Evolutionary conservation across 768 basidiomycete species (phyloP).

Genomic region (Leccinum boreale): DNA sequence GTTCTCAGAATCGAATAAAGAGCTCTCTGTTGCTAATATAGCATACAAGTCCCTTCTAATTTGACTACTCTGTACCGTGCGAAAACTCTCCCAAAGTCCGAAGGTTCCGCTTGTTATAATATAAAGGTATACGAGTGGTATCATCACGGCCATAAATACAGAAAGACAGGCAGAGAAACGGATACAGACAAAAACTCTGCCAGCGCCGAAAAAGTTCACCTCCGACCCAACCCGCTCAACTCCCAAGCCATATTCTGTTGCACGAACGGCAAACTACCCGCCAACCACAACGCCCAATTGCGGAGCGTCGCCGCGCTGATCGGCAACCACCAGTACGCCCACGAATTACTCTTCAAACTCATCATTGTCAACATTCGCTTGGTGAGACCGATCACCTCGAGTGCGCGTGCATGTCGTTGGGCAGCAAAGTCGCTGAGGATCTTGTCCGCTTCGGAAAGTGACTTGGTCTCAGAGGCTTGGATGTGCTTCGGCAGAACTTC

Average conservation of each 20-base stretch:
- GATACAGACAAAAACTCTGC: neutral
- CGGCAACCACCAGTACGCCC: conserved; percentile 28
- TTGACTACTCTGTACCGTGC: no score
- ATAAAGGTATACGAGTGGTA: no score
- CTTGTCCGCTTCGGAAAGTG: neutral
- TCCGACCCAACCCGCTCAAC: conserved; percentile 26
- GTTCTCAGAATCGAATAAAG: no score
- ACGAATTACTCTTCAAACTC: conserved; percentile 12
- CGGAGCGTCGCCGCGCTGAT: conserved; percentile 12
- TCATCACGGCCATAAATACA: neutral
- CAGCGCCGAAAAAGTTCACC: conserved; percentile 1
- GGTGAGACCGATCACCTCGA: neutral
- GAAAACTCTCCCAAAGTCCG: no score
- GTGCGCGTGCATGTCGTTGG: neutral
- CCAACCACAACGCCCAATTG: neutral
- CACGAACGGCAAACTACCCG: conserved; percentile 20
- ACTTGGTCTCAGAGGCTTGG: neutral
- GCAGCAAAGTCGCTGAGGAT: neutral
- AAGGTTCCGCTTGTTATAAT: no score
- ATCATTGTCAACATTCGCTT: conserved; percentile 21
- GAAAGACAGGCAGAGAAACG: neutral
- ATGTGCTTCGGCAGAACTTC: neutral
- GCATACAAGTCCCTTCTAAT: no score
- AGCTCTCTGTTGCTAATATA: no score
- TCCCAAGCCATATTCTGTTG: conserved; percentile 21